Conservation (phyloP, 306 rosid genomes). For the Carpinus fangiana region DNA sequence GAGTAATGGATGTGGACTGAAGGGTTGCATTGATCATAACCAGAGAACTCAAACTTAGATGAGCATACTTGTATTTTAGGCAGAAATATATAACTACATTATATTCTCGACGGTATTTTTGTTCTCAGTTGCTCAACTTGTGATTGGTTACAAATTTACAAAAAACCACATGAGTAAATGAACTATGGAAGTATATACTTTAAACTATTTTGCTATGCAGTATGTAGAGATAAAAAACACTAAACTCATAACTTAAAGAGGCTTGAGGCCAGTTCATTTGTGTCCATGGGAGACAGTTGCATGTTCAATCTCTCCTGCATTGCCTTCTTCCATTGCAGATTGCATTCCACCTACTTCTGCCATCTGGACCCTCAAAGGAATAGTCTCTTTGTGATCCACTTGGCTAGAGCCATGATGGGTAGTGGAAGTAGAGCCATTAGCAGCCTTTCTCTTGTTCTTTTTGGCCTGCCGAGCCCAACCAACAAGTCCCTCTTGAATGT, state of each 20-base stretch:
- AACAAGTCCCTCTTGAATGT: slow-evolving; percentile 28
- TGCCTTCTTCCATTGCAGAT: slow-evolving; percentile 8
- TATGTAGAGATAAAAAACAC: background rate
- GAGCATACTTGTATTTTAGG: too few species aligned
- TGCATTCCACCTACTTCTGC: background rate
- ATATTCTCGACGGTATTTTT: too few species aligned
- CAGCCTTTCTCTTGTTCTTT: slow-evolving; percentile 19
- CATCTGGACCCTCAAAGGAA: slow-evolving; percentile 5
- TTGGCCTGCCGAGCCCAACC: slow-evolving; percentile 35
- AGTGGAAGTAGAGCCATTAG: slow-evolving; percentile 20
- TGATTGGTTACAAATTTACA: too few species aligned
- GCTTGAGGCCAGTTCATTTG: background rate
- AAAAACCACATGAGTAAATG: too few species aligned
- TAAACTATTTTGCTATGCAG: background rate
- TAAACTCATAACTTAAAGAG: background rate
- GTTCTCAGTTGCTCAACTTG: too few species aligned
- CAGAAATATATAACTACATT: too few species aligned
- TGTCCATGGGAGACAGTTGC: background rate
- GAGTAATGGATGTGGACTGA: too few species aligned
- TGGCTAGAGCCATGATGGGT: background rate
- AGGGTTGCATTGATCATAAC: too few species aligned
- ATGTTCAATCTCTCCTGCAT: background rate
- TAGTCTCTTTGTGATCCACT: slow-evolving; percentile 9
- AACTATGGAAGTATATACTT: too few species aligned
- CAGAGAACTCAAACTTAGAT: too few species aligned